Evolutionary conservation across 192 early-diverging fungal species (phyloP).

Genomic region (Endogone sp.): DNA sequence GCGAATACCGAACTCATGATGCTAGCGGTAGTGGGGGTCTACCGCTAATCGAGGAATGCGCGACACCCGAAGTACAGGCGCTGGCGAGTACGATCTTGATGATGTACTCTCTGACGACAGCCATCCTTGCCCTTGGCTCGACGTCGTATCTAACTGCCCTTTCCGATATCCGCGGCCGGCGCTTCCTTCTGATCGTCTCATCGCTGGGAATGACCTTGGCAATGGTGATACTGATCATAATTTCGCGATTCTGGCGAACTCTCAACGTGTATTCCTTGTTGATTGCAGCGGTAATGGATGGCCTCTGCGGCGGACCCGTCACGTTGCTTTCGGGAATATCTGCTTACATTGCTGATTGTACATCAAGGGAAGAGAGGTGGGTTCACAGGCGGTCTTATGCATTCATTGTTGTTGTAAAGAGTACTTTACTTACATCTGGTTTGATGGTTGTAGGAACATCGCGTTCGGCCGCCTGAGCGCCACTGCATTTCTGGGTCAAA

Average conservation of each 20-base stretch:
- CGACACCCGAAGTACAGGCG: not conserved
- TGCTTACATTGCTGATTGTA: constrained; percentile 2
- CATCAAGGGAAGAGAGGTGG: not conserved
- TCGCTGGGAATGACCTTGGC: not conserved
- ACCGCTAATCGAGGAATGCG: not conserved
- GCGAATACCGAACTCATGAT: no score
- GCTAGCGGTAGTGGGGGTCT: no score
- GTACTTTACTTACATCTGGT: not conserved
- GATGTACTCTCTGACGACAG: not conserved
- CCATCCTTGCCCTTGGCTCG: not conserved
- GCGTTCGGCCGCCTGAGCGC: not conserved
- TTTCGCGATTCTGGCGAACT: not conserved
- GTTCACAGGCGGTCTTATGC: no score
- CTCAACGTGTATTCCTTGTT: not conserved
- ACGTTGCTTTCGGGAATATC: not conserved
- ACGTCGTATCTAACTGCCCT: constrained; percentile 6
- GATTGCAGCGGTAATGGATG: not conserved
- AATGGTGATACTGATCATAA: not conserved
- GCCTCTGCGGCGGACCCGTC: not conserved
- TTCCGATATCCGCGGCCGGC: not conserved
- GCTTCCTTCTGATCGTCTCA: not conserved
- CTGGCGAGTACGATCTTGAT: not conserved
- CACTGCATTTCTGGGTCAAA: not conserved
- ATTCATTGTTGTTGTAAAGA: not conserved
- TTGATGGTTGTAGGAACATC: not conserved